Evolutionary conservation across 2,329 filamentous ascomycete genomes (phyloP).

Genomic region (Curvularia hawaiiensis): DNA sequence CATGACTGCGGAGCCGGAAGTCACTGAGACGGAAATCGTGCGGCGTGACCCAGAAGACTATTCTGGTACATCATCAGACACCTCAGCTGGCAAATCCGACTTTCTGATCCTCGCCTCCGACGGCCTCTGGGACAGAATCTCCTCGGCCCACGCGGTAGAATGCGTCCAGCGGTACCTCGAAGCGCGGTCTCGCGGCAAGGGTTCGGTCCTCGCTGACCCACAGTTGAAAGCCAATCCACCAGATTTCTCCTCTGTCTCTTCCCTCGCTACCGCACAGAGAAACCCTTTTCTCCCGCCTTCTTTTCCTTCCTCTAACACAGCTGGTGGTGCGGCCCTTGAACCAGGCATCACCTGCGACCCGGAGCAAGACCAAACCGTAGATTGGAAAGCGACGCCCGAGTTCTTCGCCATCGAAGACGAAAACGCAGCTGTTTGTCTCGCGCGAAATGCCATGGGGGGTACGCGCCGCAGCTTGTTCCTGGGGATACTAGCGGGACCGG

Average conservation of each 20-base stretch:
- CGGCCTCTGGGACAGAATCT: slow-evolving; percentile 68
- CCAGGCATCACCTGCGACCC: slow-evolving; percentile 43
- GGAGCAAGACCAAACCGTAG: slow-evolving; percentile 43
- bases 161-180: slow-evolving; percentile 63
- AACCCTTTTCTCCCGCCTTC: background rate
- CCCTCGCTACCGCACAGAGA: background rate
- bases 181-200: slow-evolving; percentile 37
- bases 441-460: slow-evolving; percentile 60
- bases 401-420: slow-evolving; percentile 58
- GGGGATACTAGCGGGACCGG: slow-evolving; percentile 44
- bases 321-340: slow-evolving; percentile 21
- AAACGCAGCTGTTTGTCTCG: slow-evolving; percentile 58
- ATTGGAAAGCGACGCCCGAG: slow-evolving; percentile 50
- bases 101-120: slow-evolving; percentile 72
- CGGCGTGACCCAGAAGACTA: slow-evolving; percentile 31
- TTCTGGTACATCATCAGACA: background rate
- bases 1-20: slow-evolving; percentile 68
- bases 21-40: slow-evolving; percentile 62
- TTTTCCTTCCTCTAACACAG: background rate
- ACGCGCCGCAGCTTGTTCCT: slow-evolving; percentile 49
- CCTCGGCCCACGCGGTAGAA: slow-evolving; percentile 62
- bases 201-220: slow-evolving; percentile 26
- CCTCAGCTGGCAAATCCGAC: slow-evolving; percentile 43
- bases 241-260: slow-evolving; percentile 9
- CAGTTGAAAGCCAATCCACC: slow-evolving; percentile 14